Evolutionary conservation across 805 yeast species (phyloP), one percentile per base, ranked within the genome.

Genomic region (Sugiyamaella valdiviana): DNA sequence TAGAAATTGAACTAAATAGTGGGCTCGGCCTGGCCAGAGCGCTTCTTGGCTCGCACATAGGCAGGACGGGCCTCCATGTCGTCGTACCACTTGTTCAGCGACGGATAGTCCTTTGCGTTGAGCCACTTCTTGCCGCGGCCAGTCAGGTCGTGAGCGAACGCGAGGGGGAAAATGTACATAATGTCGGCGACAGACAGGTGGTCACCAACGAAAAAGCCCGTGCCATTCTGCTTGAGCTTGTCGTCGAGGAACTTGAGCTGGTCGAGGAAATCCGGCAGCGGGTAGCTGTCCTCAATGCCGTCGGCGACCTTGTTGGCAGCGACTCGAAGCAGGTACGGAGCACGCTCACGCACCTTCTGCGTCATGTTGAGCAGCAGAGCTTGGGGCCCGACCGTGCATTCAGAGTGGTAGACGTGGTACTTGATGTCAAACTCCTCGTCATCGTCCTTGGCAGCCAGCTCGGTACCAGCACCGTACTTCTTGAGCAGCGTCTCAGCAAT

Each of bases 151-250:
- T 37, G 10, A 5, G 42, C 48, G 22, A 14, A n/a, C 36, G 55
- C 50, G 22, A 69, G 32, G 0, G 82, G 81, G 64, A 73, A 80
- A 0, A 69, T 61, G 54, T 79, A 62, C 46, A 80, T 71, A 46
- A 83, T 72, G 62, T 83, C 91, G 5, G 85, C 85, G 54, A 78
- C 72, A 14, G 80, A 68, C 44, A 80, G 57, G 45, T 75, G 77
- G 53, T 77, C 76, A 38, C 85, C 84, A 44, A 79, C 85, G 21
- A 82, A 65, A 64, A 66, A 83, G 1, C 82, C 83, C 23, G 64
- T 62, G 29, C 66, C 65, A 56, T 74, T 79, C 45, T 71, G 63
- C 44, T 59, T 55, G 38, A 79, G 61, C 46, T 57, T 62, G 7
- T 54, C 53, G 44, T 79, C 80, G 43, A 80, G 59, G 51, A 61